Evolutionary conservation across 1,284 basidiomycete genomes (phyloP).

Genomic region (Irpex sp.): DNA sequence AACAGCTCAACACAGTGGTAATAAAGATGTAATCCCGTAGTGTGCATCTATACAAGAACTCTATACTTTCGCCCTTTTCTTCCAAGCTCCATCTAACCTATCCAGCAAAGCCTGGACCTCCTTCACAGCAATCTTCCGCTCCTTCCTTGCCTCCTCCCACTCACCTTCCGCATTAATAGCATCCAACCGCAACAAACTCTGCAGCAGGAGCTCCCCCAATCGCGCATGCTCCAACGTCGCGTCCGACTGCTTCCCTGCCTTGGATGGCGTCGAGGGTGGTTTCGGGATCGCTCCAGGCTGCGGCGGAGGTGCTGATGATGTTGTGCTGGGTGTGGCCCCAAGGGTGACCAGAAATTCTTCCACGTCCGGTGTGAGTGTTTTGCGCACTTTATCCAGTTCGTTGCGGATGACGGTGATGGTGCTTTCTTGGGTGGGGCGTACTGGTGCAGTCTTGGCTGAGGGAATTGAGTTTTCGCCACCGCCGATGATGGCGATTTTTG

Average conservation of each 20-base stretch:
- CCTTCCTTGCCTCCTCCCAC: conserved; percentile 68
- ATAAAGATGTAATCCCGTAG: neutral
- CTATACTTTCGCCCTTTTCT: conserved; percentile 1
- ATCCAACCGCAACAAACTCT: conserved; percentile 74
- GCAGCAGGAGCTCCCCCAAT: conserved; percentile 70
- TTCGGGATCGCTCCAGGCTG: conserved; percentile 12
- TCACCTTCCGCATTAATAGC: conserved; percentile 62
- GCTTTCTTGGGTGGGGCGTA: conserved; percentile 45
- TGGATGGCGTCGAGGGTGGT: conserved; percentile 3
- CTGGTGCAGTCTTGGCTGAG: conserved; percentile 18
- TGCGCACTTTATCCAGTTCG: conserved; percentile 55
- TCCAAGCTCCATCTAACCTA: conserved; percentile 51
- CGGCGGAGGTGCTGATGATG: conserved; percentile 15
- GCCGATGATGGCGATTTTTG: conserved; percentile 63
- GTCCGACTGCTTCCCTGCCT: conserved; percentile 15
- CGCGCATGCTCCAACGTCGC: conserved; percentile 51
- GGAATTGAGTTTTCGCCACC: conserved; percentile 28
- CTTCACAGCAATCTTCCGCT: conserved; percentile 74
- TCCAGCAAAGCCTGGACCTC: conserved; percentile 59
- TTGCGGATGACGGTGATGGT: conserved; percentile 54
- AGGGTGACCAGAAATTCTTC: conserved; percentile 49
- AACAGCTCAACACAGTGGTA: neutral
- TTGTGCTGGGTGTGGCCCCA: conserved; percentile 18
- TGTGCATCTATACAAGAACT: neutral
- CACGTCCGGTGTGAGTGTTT: conserved; percentile 50